Base-by-base conservation (phyloP, 2,329 filamentous ascomycete species). In the Pseudogymnoascus verrucosus region DNA sequence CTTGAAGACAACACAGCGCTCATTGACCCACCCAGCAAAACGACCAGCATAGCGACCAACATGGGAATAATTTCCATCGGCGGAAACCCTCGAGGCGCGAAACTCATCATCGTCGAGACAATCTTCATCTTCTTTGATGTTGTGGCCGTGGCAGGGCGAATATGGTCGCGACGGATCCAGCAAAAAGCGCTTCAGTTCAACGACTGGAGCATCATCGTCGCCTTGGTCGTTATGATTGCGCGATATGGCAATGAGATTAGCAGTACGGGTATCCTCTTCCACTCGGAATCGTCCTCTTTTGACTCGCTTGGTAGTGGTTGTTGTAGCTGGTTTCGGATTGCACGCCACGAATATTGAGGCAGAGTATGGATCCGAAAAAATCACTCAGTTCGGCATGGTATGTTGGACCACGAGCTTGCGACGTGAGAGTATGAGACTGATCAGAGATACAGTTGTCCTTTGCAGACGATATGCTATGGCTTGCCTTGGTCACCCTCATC, bases 141-240 rank as follows among this genome's bases (percentile, higher is more conserved):
- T 12, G n/a, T 68, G 12, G 60, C 65, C 1, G n/a, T 65, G 10
- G 65, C 65, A 11, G n/a, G 67, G 5, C 62, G 67, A 16, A 28
- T 69, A 31, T 68, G 67, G 67, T 65, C 66, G 10, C 63, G 67
- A 23, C 19, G 34, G 3, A 40, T 69, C 7, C 61, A 64, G 14
- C 54, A 60, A 10, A 36, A 54, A 2, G 34, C n/a, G 5, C 40
- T 59, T 5, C 64, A 68, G 31, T 12, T 63, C 7, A 68, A 69
- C 40, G 66, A 69, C 36, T 62, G 44, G 31, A 39, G 66, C 7
- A 65, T 68, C 23, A 11, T 67, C 8, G 12, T 47, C 39, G 65
- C 65, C 11, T 37, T 65, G 11, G 62, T 67, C 44, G 59, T 65
- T 19, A 62, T 68, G 62, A 64, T 62, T 4, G 62, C 40, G 2